Base-by-base conservation (phyloP, 129 eudicot species). In the carrot (Daucus carota) region DNA sequence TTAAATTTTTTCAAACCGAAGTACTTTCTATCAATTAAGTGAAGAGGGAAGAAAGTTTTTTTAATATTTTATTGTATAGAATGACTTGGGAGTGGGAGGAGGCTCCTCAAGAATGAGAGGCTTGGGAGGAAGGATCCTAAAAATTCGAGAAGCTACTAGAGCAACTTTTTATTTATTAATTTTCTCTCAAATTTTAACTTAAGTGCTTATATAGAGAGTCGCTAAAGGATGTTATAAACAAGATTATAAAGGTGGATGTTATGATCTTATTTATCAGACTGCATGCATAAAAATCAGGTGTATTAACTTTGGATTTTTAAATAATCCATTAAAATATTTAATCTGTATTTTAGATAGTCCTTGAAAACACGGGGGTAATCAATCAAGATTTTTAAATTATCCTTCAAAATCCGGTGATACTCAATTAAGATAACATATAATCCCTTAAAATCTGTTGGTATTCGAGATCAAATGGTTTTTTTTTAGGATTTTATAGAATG, bases 231-330 rank as follows among this genome's bases (percentile, higher is more conserved):
- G 29, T 29, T 54, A n/a, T 54, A 4, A 38, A 2, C 22, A 33
- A 41, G 20, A 18, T 70, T n/a, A 18, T 60, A 15, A 41, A 44
- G 45, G n/a, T 9, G 26, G 29, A 38, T 45, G 70, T 16, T 73
- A 72, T 77, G 24, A 57, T 69, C 15, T 20, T 50, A 36, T 65
- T n/a, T 40, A 73, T 60, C 50, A 17, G 43, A 22, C 62, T 68
- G 18, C 70, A 66, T 70, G 9, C 38, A 36, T 1, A 36, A 36
- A 36, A 36, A 1, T 36, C 5, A 36, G 40, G 40, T 36, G 40
- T 36, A 36, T 36, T 36, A 2, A 36, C 2, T 36, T 36, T 36
- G 40, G 40, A 36, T 36, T 36, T n/a, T n/a, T n/a, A n/a, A n/a
- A n/a, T n/a, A n/a, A n/a, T n/a, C n/a, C n/a, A 36, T 36, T 36